phyloP scores from a whole-genome alignment of 2,329 filamentous ascomycete genomes.

The Thyridium curvatum region DNA sequence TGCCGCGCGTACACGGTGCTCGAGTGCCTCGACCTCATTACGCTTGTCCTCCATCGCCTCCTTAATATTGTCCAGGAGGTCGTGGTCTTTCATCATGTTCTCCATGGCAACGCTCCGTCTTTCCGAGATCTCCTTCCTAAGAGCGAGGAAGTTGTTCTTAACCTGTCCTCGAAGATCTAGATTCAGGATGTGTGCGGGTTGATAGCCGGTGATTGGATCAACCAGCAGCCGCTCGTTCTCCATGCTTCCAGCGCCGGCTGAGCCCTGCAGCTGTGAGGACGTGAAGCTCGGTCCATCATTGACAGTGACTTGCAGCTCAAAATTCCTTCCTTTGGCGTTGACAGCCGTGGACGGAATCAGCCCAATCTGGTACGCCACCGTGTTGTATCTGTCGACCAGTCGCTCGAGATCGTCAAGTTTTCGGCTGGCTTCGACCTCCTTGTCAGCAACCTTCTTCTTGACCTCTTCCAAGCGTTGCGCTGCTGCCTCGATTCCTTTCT shows the following conservation, averaged over 20 bases:
- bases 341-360: constrained; percentile 78
- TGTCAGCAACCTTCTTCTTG: constrained; percentile 76
- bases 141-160: constrained; percentile 67
- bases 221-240: constrained; percentile 73
- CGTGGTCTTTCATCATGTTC: constrained; percentile 89
- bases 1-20: constrained; percentile 80
- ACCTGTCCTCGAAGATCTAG: constrained; percentile 79
- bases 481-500: constrained; percentile 77
- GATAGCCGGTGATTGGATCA: constrained; percentile 79
- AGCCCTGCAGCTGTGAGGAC: constrained; percentile 48
- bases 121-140: constrained; percentile 91
- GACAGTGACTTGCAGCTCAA: constrained; percentile 78
- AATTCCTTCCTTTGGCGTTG: constrained; percentile 80
- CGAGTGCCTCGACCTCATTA: constrained; percentile 84
- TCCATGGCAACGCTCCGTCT: constrained; percentile 76
- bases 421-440: constrained; percentile 77
- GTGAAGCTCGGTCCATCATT: constrained; percentile 74
- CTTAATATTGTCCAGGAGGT: constrained; percentile 88
- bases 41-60: constrained; percentile 96
- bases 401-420: constrained; percentile 91
- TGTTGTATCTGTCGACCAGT: constrained; percentile 86
- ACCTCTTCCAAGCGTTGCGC: constrained; percentile 73
- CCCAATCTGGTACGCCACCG: constrained; percentile 86
- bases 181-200: constrained; percentile 81
- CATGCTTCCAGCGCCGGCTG: constrained; percentile 22